Evolutionary conservation across 257 asterid genomes (phyloP).

Genomic region (Nicotiana noctiflora): DNA sequence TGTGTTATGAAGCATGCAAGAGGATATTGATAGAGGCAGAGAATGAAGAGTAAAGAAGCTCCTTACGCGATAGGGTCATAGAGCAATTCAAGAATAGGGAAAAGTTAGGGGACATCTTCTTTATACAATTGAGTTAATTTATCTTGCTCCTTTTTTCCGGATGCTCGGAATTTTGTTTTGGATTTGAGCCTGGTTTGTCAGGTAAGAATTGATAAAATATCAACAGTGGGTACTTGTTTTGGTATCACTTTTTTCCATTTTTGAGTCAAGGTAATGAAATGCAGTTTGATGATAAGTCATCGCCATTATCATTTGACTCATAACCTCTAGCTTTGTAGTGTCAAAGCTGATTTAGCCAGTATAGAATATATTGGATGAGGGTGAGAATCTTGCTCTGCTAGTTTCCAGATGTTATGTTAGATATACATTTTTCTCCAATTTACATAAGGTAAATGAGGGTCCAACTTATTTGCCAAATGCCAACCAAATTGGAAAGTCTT

Average conservation of each 20-base stretch:
- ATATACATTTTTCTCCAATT: too few species aligned
- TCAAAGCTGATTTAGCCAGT: not conserved
- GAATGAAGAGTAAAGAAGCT: conserved; percentile 30
- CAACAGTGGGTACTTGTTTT: conserved; percentile 1
- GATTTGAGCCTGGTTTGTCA: conserved; percentile 7
- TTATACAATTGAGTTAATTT: conserved; percentile 12
- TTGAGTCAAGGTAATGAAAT: not conserved
- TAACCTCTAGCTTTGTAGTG: not conserved
- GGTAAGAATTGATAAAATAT: conserved; percentile 15
- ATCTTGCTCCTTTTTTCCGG: not conserved
- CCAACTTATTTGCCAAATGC: too few species aligned
- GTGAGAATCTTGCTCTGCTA: not conserved
- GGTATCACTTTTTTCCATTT: conserved; percentile 10
- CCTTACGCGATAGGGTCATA: not conserved
- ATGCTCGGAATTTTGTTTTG: conserved; percentile 11
- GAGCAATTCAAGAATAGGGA: not conserved
- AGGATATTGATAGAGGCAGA: conserved; percentile 71
- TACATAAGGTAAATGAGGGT: too few species aligned
- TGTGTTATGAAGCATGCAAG: conserved; percentile 97
- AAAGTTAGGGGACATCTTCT: conserved; percentile 14
- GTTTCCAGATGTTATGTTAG: not conserved
- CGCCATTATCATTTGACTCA: not conserved
- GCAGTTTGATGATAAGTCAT: not conserved
- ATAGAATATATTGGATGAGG: not conserved
- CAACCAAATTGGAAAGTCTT: too few species aligned